Percentiles rank a stretch among this genome's conserved stretches.
phyloP scores from a whole-genome alignment of 2,329 filamentous ascomycete genomes.

The Talaromyces sp. region DNA sequence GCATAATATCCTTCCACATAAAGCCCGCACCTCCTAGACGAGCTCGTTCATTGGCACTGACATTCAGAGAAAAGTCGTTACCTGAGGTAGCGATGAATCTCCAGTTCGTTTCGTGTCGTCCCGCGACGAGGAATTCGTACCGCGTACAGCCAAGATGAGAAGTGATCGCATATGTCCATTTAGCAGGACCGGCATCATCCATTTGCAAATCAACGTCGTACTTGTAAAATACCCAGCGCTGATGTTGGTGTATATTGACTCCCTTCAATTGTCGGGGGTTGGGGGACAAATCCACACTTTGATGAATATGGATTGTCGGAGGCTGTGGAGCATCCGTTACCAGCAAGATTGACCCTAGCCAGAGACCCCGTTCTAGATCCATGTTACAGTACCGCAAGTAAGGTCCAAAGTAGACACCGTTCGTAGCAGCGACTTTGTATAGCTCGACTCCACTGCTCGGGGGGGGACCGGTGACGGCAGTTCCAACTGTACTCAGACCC shows the following conservation, averaged over 20 bases:
- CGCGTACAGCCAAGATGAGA: slow-evolving; percentile 96
- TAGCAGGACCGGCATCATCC: slow-evolving; percentile 70
- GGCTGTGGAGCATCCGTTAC: slow-evolving; percentile 88
- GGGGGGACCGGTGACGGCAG: slow-evolving; percentile 74
- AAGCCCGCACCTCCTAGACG: slow-evolving; percentile 85
- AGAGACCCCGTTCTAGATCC: slow-evolving; percentile 85
- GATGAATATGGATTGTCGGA: slow-evolving; percentile 92
- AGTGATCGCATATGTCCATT: slow-evolving; percentile 98
- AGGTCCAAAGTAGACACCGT: slow-evolving; percentile 96
- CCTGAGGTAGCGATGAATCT: slow-evolving; percentile 93
- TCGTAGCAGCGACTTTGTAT: slow-evolving; percentile 90
- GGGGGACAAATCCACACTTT: slow-evolving; percentile 83
- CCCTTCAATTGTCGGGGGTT: slow-evolving; percentile 85
- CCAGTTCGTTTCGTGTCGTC: slow-evolving; percentile 86
- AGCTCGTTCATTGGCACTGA: slow-evolving; percentile 78
- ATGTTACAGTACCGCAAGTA: slow-evolving; percentile 96
- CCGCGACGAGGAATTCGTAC: slow-evolving; percentile 94
- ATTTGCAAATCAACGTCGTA: slow-evolving; percentile 90
- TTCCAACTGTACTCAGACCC: slow-evolving; percentile 15
- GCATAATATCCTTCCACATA: slow-evolving; percentile 99
- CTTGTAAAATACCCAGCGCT: slow-evolving; percentile 92
- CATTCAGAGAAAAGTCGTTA: slow-evolving; percentile 89
- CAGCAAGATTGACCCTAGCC: slow-evolving; percentile 90
- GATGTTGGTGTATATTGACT: slow-evolving; percentile 79
- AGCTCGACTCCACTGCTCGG: slow-evolving; percentile 77